Conservation (phyloP, 2,329 filamentous ascomycete genomes). For the Mycosphaerella arachidis region DNA sequence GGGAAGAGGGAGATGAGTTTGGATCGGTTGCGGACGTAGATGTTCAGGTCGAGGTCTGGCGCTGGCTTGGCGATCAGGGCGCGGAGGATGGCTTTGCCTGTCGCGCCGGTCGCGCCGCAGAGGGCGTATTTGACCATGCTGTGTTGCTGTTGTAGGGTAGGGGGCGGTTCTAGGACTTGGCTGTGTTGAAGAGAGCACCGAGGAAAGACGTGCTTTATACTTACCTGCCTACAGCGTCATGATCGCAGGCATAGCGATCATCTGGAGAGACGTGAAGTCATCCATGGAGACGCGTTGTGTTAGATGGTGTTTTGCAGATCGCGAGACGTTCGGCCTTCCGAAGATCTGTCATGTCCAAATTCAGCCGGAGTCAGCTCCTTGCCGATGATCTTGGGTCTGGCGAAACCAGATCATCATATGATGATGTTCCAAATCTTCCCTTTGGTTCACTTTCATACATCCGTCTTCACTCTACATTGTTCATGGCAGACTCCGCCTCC, state of each 20-base stretch:
- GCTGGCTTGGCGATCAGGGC: slow-evolving; percentile 15
- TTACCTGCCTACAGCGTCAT: not conserved
- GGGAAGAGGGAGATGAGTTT: slow-evolving; percentile 23
- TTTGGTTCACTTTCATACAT: no score
- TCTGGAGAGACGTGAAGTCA: not conserved
- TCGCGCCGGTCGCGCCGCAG: slow-evolving; percentile 20
- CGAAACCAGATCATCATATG: not conserved
- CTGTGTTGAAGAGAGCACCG: not conserved
- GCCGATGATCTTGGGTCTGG: not conserved
- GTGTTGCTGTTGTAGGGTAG: not conserved
- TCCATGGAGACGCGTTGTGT: not conserved
- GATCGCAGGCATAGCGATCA: not conserved
- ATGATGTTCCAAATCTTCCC: no score
- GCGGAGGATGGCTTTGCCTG: slow-evolving; percentile 17
- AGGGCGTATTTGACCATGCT: slow-evolving; percentile 10
- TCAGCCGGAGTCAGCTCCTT: not conserved
- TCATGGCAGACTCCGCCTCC: no score
- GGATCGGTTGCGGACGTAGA: slow-evolving; percentile 22
- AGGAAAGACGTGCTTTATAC: not conserved
- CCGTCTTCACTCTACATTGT: no score
- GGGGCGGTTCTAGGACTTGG: not conserved
- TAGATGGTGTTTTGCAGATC: not conserved
- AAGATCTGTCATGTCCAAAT: not conserved
- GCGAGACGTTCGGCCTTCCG: not conserved
- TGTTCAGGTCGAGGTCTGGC: slow-evolving; percentile 17